Evolutionary conservation across 805 yeast species (phyloP), one percentile per base, ranked within the genome.

Genomic region (Kluyveromyces wickerhamii): DNA sequence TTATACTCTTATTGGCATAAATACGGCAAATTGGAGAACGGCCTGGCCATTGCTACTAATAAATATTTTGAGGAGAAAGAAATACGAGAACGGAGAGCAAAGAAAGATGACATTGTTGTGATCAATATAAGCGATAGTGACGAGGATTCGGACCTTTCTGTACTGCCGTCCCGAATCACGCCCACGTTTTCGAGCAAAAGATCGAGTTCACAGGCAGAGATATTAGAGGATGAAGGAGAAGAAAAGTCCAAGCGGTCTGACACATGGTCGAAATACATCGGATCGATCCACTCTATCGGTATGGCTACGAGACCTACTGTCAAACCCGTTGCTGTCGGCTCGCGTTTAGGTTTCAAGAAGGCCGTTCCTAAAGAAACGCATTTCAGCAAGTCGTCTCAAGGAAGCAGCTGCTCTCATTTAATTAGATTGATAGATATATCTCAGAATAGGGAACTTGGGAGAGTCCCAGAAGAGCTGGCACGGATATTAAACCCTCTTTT

Each of bases 231-330:
- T 10, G 8, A 6, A 10, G 24, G 32, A 4, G 23, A 22, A 3
- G 49, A 48, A 16, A 40, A 42, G 14, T 23, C 39, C 3, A 47
- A 51, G 8, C 36, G 42, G 5, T 16, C 35, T 1, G 23, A 43
- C 6, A 21, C 34, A n/a, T 65, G 68, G 69, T 52, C 61, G 37
- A 57, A 68, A 27, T 79, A 66, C 44, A 65, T 81, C 20, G 89
- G 89, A 0, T 62, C 79, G 0, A 38, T 79, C 8, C 71, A 70
- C 38, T 71, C 74, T 2, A 69, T 69, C 34, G 83, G 81, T 3
- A 77, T 82, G 80, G 81, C 87, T 9, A 79, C 87, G 0, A 59
- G 88, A 40, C 81, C 84, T 0, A 71, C 77, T 0, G 43, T 67
- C 17, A 64, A 60, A 18, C 67, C 72, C 0, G 26, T 30, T 9